Conservation (phyloP, 2,329 filamentous ascomycete genomes). For the Epichloe sp. region DNA sequence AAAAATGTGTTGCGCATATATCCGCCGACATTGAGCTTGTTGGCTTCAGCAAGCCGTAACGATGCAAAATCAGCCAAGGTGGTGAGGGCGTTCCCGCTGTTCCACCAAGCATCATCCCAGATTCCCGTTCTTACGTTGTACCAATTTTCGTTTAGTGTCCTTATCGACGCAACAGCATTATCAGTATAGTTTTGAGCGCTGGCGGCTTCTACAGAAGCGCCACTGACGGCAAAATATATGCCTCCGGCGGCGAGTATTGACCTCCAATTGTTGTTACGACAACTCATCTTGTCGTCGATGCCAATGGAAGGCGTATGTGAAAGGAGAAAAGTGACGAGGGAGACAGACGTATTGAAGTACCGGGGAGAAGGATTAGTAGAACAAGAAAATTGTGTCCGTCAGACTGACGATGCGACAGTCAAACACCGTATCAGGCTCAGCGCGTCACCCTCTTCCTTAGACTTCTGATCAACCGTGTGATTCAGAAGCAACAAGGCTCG, state of each 20-base stretch:
- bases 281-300: neutral
- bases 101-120: constrained; percentile 61
- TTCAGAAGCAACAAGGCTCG: neutral
- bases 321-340: neutral
- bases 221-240: neutral
- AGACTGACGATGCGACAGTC: neutral
- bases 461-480: neutral
- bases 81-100: constrained; percentile 54
- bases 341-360: neutral
- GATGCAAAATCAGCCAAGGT: constrained; percentile 41
- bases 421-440: neutral
- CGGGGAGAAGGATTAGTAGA: neutral
- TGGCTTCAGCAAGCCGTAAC: constrained; percentile 20
- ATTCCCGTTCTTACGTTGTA: constrained; percentile 48
- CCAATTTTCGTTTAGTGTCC: constrained; percentile 40
- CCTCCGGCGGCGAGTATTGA: constrained; percentile 5
- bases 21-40: constrained; percentile 24
- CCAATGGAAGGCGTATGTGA: neutral
- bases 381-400: neutral
- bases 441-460: neutral
- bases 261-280: neutral
- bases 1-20: constrained; percentile 32
- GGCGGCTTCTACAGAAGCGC: constrained; percentile 5
- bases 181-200: constrained; percentile 17
- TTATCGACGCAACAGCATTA: constrained; percentile 20